Conservation (phyloP, 2,329 filamentous ascomycete species). For the Paraphaeosphaeria minitans region DNA sequence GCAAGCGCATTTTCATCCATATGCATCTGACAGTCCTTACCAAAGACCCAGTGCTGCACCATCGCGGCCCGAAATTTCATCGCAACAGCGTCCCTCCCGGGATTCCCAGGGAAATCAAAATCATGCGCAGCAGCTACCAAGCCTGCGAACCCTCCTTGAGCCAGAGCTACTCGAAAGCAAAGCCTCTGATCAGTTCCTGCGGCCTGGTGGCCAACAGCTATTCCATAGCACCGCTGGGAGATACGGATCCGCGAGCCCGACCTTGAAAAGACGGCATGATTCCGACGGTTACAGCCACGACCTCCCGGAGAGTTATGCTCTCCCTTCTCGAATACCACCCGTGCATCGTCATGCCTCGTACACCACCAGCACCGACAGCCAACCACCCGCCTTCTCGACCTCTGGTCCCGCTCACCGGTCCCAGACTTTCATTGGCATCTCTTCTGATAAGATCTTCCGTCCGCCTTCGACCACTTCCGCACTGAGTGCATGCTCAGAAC, state of each 20-base stretch:
- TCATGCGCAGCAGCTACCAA: constrained; percentile 44
- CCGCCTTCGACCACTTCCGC: constrained; percentile 31
- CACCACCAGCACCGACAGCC: constrained; percentile 24
- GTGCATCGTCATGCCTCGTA: constrained; percentile 32
- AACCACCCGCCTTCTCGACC: constrained; percentile 31
- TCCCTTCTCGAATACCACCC: constrained; percentile 35
- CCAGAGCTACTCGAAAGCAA: constrained; percentile 44
- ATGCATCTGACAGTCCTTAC: constrained; percentile 36
- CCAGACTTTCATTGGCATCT: constrained; percentile 28
- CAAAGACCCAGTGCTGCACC: constrained; percentile 31
- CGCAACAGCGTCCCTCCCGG: constrained; percentile 32
- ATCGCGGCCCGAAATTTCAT: constrained; percentile 35
- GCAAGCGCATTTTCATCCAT: constrained; percentile 46
- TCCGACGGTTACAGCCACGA: constrained; percentile 37
- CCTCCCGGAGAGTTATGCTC: constrained; percentile 33
- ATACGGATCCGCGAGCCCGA: constrained; percentile 41
- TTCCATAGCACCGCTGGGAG: constrained; percentile 25
- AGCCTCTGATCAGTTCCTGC: constrained; percentile 29
- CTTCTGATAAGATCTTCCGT: constrained; percentile 29
- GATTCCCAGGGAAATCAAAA: constrained; percentile 32
- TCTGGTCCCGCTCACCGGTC: constrained; percentile 27
- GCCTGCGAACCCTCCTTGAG: constrained; percentile 45
- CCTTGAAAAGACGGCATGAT: constrained; percentile 45
- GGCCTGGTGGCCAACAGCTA: constrained; percentile 26
- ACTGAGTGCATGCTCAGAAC: constrained; percentile 28